A percentile compares a stretch with the other conserved stretches of the same genome.
phyloP scores from a whole-genome alignment of 805 yeast species.

The Pichia scutulata region DNA sequence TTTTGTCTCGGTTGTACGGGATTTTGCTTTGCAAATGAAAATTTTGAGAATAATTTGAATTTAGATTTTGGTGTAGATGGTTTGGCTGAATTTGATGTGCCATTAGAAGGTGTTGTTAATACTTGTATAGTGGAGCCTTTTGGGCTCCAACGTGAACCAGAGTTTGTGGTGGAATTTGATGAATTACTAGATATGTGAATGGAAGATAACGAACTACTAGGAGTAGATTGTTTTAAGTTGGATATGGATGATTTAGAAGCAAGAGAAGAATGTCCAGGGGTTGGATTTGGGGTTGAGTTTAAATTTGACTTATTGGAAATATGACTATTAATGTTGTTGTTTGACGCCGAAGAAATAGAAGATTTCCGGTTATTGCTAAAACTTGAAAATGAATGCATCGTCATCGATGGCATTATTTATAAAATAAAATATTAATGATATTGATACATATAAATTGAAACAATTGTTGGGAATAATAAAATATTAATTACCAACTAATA shows the following conservation, averaged over 20 bases:
- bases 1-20: constrained; percentile 10
- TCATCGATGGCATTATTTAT: background rate
- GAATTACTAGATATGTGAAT: background rate
- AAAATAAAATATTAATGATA: background rate
- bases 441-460: background rate
- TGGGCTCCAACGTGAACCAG: background rate
- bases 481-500: background rate
- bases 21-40: constrained; percentile 23
- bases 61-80: constrained; percentile 1
- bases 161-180: background rate
- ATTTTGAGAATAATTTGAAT: constrained; percentile 18
- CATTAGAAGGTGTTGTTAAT: background rate
- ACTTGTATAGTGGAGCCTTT: background rate
- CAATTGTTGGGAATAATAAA: background rate
- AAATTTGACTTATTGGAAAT: background rate
- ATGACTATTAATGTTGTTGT: background rate
- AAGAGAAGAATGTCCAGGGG: background rate
- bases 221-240: background rate
- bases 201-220: background rate
- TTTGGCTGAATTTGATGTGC: background rate
- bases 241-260: background rate
- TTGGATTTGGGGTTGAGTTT: background rate
- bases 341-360: background rate
- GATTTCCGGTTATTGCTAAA: background rate
- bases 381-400: background rate